Evolutionary conservation across 495 filamentous ascomycete genomes (phyloP), one percentile per base, ranked within the genome.

Genomic region (Trichoderma asperelloides): DNA sequence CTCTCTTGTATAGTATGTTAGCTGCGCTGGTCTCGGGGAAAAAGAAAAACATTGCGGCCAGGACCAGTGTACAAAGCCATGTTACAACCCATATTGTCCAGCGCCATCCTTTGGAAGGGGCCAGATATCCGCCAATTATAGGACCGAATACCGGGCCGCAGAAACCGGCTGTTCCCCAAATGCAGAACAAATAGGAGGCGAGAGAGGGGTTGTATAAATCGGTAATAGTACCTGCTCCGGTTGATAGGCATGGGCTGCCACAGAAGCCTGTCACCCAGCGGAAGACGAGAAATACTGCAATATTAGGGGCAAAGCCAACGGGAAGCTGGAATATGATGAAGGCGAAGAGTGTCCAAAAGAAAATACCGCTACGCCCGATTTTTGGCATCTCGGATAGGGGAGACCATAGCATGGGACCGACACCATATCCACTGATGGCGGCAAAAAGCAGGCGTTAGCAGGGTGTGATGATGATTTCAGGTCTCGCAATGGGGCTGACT

Each of bases 61-160:
- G 33, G 25, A 69, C 68, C 7, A 71, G 37, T 30, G 51, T n/a
- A 67, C 70, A 73, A 5, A 75, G 27, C 68, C 68, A 70, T 13
- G 70, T 73, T 27, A 73, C 65, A 21, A 70, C 49, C 73, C 73
- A 75, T 21, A 75, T 72, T 1, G 71, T 73, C 73, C 73, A 75
- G 0, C 71, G 70, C 73, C 73, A 71, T 67, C 77, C 74, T 65
- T 70, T 64, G 8, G 68, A 71, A 30, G 68, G 68, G 4, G 74
- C 75, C 5, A 73, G 68, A 57, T 77, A 83, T 8, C 79, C 80
- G 6, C 74, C 78, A 9, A 82, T 70, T 0, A 82, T 67, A 0
- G 81, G 81, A 15, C 81, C 79, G 39, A 83, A 73, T 2, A 76
- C 76, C 3, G 80, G 81, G 5, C 80, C 80, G n/a, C 69, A 72